phyloP scores from a whole-genome alignment of 768 basidiomycete genomes.

The Fistulinella prunicolor region DNA sequence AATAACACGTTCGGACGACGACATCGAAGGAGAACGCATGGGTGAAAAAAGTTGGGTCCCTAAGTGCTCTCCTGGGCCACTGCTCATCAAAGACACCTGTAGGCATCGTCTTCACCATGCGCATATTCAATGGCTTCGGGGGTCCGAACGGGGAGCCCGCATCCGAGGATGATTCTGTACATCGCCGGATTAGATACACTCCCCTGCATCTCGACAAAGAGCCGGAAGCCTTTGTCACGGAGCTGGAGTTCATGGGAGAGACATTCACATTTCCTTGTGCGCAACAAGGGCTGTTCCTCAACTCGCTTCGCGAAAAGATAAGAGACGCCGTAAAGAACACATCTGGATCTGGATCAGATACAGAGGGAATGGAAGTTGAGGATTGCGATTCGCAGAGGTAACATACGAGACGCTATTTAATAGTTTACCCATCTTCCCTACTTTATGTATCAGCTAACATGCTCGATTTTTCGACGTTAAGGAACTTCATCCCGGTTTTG shows the following conservation, averaged over 20 bases:
- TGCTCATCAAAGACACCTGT: conserved; percentile 7
- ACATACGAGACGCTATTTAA: conserved; percentile 1
- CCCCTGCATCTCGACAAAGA: conserved; percentile 68
- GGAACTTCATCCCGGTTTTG: conserved; percentile 43
- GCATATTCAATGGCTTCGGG: conserved; percentile 41
- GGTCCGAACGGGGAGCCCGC: conserved; percentile 32
- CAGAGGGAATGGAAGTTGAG: conserved; percentile 27
- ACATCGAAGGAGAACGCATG: conserved; percentile 33
- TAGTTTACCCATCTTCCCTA: conserved; percentile 16
- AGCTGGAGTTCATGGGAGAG: conserved; percentile 57
- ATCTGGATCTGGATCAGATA: conserved; percentile 23
- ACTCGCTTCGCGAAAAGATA: conserved; percentile 55
- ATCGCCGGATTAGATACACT: conserved; percentile 47
- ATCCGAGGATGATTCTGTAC: conserved; percentile 31
- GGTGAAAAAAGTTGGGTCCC: conserved; percentile 32
- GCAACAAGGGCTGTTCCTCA: conserved; percentile 67
- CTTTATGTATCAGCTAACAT: conserved; percentile 8
- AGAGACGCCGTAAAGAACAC: conserved; percentile 32
- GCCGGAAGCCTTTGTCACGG: conserved; percentile 48
- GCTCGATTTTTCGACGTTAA: not conserved
- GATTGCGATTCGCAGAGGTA: conserved; percentile 13
- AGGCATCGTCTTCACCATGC: conserved; percentile 64
- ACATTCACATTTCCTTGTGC: conserved; percentile 66
- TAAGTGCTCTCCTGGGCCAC: not conserved
- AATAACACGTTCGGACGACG: conserved; percentile 29